Evolutionary conservation across 2,329 filamentous ascomycete genomes (phyloP), one percentile per base, ranked within the genome.

Genomic region (Colletotrichum coccodes): DNA sequence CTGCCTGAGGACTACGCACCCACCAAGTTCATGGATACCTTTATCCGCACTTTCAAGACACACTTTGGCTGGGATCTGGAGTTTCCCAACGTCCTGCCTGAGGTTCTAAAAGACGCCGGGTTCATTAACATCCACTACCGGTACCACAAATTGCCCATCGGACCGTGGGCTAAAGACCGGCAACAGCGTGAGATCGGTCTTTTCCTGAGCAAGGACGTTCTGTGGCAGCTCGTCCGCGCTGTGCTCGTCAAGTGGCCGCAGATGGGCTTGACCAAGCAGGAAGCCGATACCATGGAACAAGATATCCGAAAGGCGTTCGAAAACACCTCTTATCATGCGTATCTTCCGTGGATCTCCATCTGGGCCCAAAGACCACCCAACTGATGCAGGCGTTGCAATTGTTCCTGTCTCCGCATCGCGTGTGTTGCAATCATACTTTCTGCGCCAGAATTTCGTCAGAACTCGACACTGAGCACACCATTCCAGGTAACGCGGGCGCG

Each of bases 161-260:
- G 80, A 1, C 75, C 78, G n/a, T 83, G 80, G 79, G 77, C 79
- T 6, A 73, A 71, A n/a, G 76, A 80, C 40, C 60, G 73, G 11
- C 76, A 75, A 28, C 73, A 75, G 72, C 73, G 80, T 28, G 80
- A 82, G 60, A 77, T 81, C 59, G 80, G 80, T 36, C 75, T 81
- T 23, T 82, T 81, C 60, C 73, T 76, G 32, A 71, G 70, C 49
- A 64, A 71, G 21, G 78, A 81, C 53, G 75, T 74, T 21, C 74
- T 82, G 30, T 71, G 75, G 28, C 76, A 81, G 54, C 79, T 79
- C 73, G 72, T 78, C 9, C 70, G 71, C 7, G 76, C 78, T n/a
- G 73, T 82, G 42, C 66, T 82, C 42, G 71, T 73, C 18, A 78
- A 77, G n/a, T 73, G 69, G 68, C 57, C 69, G 16, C 59, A 66